These are phyloP conservation scores for Priceomyces fermenticarens DNA, from an alignment of 805 yeast species.

Conservation along the genomic window DNA sequence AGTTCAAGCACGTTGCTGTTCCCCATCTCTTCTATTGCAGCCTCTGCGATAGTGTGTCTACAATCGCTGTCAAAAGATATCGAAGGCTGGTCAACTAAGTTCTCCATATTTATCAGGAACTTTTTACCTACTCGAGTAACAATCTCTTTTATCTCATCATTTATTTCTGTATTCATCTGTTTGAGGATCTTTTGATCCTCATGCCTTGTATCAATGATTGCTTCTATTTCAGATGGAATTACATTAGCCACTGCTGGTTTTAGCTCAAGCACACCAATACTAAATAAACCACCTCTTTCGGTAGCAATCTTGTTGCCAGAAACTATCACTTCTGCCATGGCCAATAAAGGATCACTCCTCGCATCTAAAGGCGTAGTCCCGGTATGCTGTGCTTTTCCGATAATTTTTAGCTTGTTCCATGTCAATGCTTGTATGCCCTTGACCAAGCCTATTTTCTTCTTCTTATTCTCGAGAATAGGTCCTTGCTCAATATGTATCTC, in stretches of 20 bases:
- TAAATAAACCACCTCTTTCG: constrained; percentile 49
- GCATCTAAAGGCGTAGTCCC: constrained; percentile 68
- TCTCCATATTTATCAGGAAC: constrained; percentile 39
- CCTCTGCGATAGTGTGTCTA: constrained; percentile 47
- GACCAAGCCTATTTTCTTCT: constrained; percentile 62
- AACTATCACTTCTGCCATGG: constrained; percentile 55
- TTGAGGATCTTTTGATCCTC: constrained; percentile 41
- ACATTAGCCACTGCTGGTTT: constrained; percentile 65
- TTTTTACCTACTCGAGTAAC: constrained; percentile 27
- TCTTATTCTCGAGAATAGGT: constrained; percentile 57
- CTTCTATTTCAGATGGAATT: constrained; percentile 58
- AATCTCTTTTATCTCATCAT: constrained; percentile 33
- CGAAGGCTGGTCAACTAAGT: constrained; percentile 47
- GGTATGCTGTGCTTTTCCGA: constrained; percentile 67
- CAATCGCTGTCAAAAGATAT: constrained; percentile 54
- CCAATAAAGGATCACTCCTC: constrained; percentile 59
- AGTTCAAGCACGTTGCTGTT: constrained; percentile 39
- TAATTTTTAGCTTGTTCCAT: constrained; percentile 56
- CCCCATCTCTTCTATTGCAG: constrained; percentile 52
- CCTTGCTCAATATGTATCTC: constrained; percentile 80
- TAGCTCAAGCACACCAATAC: constrained; percentile 56
- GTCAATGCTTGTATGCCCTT: constrained; percentile 62
- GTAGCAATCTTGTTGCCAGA: constrained; percentile 55
- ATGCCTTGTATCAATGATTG: constrained; percentile 60
- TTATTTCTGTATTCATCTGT: constrained; percentile 35